Conservation (phyloP, 129 eudicot genomes). For the Glebionis coronaria region DNA sequence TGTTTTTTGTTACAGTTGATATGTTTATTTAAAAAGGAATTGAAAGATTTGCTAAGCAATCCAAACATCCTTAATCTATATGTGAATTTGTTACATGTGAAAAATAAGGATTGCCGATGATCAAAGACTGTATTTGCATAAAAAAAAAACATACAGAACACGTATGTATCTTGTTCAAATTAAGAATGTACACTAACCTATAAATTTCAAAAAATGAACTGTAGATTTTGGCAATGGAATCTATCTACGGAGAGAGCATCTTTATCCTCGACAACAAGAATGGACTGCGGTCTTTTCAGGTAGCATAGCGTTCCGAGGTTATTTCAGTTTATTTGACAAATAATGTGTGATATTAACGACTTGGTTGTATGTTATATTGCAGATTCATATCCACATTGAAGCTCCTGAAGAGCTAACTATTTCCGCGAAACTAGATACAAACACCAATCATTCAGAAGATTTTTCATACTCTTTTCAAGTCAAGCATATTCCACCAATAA, state of each 20-base stretch:
- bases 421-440: constrained; percentile 44
- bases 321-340: background rate
- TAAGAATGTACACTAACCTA: too few species aligned
- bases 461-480: constrained; percentile 71
- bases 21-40: too few species aligned
- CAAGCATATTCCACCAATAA: constrained; percentile 67
- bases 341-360: background rate
- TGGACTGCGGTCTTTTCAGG: constrained; percentile 74
- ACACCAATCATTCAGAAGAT: constrained; percentile 33
- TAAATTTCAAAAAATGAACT: too few species aligned
- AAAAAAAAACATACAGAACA: too few species aligned
- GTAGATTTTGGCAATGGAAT: constrained; percentile 81
- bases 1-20: too few species aligned
- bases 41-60: too few species aligned
- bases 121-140: too few species aligned
- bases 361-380: constrained; percentile 28
- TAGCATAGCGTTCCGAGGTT: constrained; percentile 9
- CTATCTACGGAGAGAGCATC: constrained; percentile 75
- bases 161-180: too few species aligned
- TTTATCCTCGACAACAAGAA: constrained; percentile 52
- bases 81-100: too few species aligned
- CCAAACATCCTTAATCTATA: too few species aligned
- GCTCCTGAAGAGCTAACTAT: constrained; percentile 45
- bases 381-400: constrained; percentile 67
- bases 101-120: too few species aligned